These are phyloP conservation scores for Paraconiothyrium brasiliense DNA, from an alignment of 2,329 filamentous ascomycete species.

Conservation along the genomic window DNA sequence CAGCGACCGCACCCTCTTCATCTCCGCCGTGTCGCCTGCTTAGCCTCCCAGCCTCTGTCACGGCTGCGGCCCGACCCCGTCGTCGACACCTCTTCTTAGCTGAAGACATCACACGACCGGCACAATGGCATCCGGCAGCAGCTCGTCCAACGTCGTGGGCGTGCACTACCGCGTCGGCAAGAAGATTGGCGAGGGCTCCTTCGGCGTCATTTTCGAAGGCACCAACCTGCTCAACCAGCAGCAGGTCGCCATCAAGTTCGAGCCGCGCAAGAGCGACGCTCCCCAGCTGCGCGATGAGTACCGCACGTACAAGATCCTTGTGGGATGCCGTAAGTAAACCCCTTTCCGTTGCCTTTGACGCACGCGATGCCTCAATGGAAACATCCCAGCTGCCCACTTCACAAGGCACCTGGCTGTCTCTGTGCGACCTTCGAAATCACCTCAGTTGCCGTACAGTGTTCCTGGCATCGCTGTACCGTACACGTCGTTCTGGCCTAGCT, in stretches of 20 bases:
- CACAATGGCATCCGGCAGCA: constrained; percentile 85
- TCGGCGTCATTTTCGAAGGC: constrained; percentile 98
- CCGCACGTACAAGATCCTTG: constrained; percentile 98
- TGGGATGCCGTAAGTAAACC: constrained; percentile 89
- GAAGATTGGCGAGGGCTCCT: constrained; percentile 99
- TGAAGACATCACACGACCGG: constrained; percentile 12
- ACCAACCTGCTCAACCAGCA: constrained; percentile 99
- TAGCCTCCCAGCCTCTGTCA: constrained; percentile 29
- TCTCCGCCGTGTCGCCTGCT: constrained; percentile 17
- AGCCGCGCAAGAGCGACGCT: constrained; percentile 98
- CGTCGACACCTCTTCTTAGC: constrained; percentile 11
- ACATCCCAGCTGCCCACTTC: background rate
- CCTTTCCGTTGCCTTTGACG: constrained; percentile 25
- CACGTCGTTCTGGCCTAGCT: background rate
- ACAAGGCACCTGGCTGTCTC: background rate
- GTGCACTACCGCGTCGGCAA: constrained; percentile 99
- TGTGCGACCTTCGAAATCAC: background rate
- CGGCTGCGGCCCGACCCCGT: constrained; percentile 29
- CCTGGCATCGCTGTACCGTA: background rate
- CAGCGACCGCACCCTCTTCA: constrained; percentile 9
- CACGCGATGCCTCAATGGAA: background rate
- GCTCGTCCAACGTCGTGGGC: constrained; percentile 95
- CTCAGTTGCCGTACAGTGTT: background rate
- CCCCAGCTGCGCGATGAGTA: constrained; percentile 98
- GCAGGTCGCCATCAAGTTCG: constrained; percentile 99